phyloP scores from a whole-genome alignment of 192 early-diverging fungal species.

The Coemansia sp. region DNA sequence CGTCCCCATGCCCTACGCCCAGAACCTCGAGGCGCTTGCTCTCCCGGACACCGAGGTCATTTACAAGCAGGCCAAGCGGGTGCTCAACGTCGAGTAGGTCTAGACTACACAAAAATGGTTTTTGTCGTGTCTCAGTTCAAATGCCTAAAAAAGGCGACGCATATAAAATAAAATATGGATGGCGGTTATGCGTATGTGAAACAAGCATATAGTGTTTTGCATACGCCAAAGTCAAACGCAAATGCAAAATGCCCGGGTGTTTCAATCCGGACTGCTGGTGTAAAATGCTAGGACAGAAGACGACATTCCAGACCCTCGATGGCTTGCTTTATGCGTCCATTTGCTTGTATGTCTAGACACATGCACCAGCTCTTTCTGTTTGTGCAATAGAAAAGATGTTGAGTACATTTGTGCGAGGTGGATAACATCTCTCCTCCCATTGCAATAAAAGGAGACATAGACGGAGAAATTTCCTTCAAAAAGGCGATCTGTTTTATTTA shows the following conservation, averaged over 20 bases:
- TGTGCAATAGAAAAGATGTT: background rate
- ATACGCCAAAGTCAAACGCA: background rate
- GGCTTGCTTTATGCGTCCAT: background rate
- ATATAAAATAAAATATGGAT: no score
- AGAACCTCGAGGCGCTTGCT: conserved; percentile 87
- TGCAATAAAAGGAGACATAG: background rate
- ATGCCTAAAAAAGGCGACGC: no score
- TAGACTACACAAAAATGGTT: no score
- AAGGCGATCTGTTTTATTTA: background rate
- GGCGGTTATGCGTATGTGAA: background rate
- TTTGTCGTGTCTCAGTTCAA: no score
- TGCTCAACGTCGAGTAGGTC: conserved; percentile 50
- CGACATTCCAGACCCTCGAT: no score
- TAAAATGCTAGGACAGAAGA: no score
- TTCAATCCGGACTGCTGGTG: no score
- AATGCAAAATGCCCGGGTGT: background rate
- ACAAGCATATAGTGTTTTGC: background rate
- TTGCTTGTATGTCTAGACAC: background rate
- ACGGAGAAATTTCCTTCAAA: background rate
- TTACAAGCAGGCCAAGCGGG: conserved; percentile 74
- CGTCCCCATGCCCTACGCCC: conserved; percentile 95
- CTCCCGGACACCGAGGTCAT: conserved; percentile 85
- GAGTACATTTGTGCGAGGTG: no score
- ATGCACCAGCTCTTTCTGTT: background rate
- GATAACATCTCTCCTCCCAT: background rate